Evolutionary conservation across 495 filamentous ascomycete genomes (phyloP).

Genomic region (Daldinia concentrica): DNA sequence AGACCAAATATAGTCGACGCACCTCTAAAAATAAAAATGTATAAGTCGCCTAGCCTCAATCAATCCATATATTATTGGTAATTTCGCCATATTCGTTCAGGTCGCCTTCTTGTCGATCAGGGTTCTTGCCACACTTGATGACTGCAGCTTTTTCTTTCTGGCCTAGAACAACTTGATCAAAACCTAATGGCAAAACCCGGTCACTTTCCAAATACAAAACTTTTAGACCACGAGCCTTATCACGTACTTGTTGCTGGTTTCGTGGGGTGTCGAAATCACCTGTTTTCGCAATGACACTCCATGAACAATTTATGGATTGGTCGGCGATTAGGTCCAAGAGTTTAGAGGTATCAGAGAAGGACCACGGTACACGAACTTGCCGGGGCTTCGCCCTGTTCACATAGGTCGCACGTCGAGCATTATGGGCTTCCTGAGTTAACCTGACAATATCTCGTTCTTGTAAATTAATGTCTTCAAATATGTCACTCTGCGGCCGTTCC

Average conservation of each 20-base stretch:
- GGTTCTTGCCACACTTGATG: conserved; percentile 53
- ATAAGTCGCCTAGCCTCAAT: not conserved
- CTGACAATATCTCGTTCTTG: conserved; percentile 34
- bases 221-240: conserved; percentile 73
- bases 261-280: conserved; percentile 54
- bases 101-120: conserved; percentile 55
- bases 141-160: conserved; percentile 59
- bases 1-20: too few relatives aligned
- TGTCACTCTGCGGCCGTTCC: conserved; percentile 5
- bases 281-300: conserved; percentile 59
- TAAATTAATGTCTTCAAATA: conserved; percentile 24
- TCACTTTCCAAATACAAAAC: conserved; percentile 64
- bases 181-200: conserved; percentile 54
- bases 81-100: conserved; percentile 45
- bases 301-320: conserved; percentile 62
- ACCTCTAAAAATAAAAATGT: not conserved
- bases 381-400: conserved; percentile 25
- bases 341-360: conserved; percentile 54
- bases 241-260: conserved; percentile 70
- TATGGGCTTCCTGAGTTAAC: conserved; percentile 38
- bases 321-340: conserved; percentile 58
- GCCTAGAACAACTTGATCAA: conserved; percentile 59
- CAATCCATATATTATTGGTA: conserved; percentile 45
- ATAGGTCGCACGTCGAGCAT: conserved; percentile 28
- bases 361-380: conserved; percentile 59